phyloP scores from a whole-genome alignment of 1,284 basidiomycete species.

The Pholiota adiposa region DNA sequence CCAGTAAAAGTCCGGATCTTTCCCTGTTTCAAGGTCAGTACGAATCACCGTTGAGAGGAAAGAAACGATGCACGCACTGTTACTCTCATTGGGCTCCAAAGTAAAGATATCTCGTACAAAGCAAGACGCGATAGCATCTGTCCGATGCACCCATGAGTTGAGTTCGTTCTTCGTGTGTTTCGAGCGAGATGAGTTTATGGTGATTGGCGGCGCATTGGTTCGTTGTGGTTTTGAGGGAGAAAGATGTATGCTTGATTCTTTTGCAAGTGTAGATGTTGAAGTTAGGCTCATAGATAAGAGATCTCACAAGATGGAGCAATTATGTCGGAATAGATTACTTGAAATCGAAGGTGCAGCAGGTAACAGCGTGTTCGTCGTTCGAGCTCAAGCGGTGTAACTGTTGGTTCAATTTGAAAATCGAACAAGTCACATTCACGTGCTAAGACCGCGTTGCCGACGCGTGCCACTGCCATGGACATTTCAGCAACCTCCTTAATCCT shows the following conservation, averaged over 20 bases:
- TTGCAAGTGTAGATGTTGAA: constrained; percentile 16
- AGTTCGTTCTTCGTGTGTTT: constrained; percentile 29
- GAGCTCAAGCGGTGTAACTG: no score
- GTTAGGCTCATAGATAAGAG: constrained; percentile 34
- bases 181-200: constrained; percentile 5
- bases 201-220: neutral
- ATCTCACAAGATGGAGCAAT: no score
- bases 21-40: constrained; percentile 29
- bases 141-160: constrained; percentile 66
- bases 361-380: no score
- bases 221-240: constrained; percentile 19
- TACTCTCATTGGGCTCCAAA: constrained; percentile 47
- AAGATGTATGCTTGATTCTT: constrained; percentile 16
- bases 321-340: no score
- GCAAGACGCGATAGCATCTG: constrained; percentile 63
- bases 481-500: no score
- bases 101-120: constrained; percentile 61
- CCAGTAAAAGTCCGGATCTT: constrained; percentile 63
- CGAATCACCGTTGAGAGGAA: neutral
- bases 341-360: no score
- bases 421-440: no score
- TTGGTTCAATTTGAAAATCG: no score
- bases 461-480: no score
- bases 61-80: constrained; percentile 11
- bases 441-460: no score